These are phyloP conservation scores for Lentinus brumalis DNA, from an alignment of 768 basidiomycete species.

Conservation along the genomic window DNA sequence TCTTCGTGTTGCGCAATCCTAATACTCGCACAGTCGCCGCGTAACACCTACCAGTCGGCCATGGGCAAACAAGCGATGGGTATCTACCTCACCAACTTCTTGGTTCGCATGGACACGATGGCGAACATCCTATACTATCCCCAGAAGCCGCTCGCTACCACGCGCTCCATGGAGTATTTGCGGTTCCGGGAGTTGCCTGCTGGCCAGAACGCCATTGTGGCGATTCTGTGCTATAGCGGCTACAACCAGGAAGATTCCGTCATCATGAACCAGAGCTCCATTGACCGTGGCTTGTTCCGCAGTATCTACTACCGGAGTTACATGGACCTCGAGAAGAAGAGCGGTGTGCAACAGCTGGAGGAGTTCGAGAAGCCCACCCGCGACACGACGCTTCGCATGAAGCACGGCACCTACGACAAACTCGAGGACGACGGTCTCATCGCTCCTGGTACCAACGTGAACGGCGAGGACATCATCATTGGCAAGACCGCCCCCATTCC, in stretches of 20 bases:
- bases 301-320: slow-evolving; percentile 99
- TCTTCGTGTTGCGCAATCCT: slow-evolving; percentile 2
- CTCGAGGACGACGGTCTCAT: slow-evolving; percentile 96
- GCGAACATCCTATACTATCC: slow-evolving; percentile 99
- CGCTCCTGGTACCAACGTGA: slow-evolving; percentile 91
- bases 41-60: slow-evolving; percentile 99
- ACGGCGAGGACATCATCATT: slow-evolving; percentile 98
- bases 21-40: slow-evolving; percentile 72
- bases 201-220: slow-evolving; percentile 98
- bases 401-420: slow-evolving; percentile 98
- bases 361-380: slow-evolving; percentile 96
- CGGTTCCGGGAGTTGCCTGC: slow-evolving; percentile 98
- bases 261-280: slow-evolving; percentile 99
- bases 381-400: slow-evolving; percentile 93
- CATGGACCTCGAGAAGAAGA: slow-evolving; percentile 98
- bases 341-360: slow-evolving; percentile 87
- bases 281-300: slow-evolving; percentile 97
- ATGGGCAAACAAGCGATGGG: slow-evolving; percentile 99
- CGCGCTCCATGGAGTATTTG: slow-evolving; percentile 98
- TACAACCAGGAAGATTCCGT: slow-evolving; percentile 99
- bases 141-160: slow-evolving; percentile 98
- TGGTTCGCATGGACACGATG: slow-evolving; percentile 99
- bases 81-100: slow-evolving; percentile 96
- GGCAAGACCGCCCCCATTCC: slow-evolving; percentile 98
- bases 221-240: slow-evolving; percentile 97